Evolutionary conservation across 108 stramenopile genomes (phyloP).

Genomic region (Cyclotella kingstonii): DNA sequence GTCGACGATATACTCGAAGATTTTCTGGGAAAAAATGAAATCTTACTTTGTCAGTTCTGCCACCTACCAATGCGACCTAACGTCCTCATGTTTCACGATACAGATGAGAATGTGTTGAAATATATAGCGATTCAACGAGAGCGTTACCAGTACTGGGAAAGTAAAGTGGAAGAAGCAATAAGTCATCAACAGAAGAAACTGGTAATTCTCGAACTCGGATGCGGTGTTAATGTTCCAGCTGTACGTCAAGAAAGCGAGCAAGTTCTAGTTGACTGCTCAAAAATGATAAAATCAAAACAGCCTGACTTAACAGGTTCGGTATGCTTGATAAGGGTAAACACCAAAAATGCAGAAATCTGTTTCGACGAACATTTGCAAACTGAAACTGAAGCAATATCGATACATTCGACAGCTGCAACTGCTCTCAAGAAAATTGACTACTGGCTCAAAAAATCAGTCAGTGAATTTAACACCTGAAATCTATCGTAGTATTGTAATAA

Average conservation of each 20-base stretch:
- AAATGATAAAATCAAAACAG: slow-evolving; percentile 4
- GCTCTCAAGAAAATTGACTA: slow-evolving; percentile 21
- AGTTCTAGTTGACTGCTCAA: slow-evolving; percentile 39
- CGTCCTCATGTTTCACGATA: slow-evolving; percentile 50
- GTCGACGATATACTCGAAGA: neutral
- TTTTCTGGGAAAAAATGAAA: neutral
- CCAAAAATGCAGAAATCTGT: slow-evolving; percentile 32
- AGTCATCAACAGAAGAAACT: slow-evolving; percentile 13
- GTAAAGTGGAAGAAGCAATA: slow-evolving; percentile 35
- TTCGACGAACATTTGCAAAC: slow-evolving; percentile 2
- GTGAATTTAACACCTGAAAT: too few relatives aligned
- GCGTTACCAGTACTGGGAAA: slow-evolving; percentile 56
- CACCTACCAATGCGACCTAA: slow-evolving; percentile 35
- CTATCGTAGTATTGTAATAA: too few relatives aligned
- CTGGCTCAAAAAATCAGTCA: slow-evolving; percentile 24
- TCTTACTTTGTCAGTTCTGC: slow-evolving; percentile 22
- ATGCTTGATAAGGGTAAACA: slow-evolving; percentile 40
- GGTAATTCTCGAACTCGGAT: slow-evolving; percentile 60
- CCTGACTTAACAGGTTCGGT: slow-evolving; percentile 17
- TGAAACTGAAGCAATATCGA: slow-evolving; percentile 24
- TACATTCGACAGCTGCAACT: slow-evolving; percentile 13
- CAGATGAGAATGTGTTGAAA: slow-evolving; percentile 37
- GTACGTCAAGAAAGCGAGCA: slow-evolving; percentile 54
- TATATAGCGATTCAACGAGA: slow-evolving; percentile 21
- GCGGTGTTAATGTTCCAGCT: slow-evolving; percentile 55